Percentiles rank a stretch among this genome's conserved stretches.
These are phyloP conservation scores for Penicillium antarcticum DNA, from an alignment of 495 filamentous ascomycete genomes.

Conservation along the genomic window DNA sequence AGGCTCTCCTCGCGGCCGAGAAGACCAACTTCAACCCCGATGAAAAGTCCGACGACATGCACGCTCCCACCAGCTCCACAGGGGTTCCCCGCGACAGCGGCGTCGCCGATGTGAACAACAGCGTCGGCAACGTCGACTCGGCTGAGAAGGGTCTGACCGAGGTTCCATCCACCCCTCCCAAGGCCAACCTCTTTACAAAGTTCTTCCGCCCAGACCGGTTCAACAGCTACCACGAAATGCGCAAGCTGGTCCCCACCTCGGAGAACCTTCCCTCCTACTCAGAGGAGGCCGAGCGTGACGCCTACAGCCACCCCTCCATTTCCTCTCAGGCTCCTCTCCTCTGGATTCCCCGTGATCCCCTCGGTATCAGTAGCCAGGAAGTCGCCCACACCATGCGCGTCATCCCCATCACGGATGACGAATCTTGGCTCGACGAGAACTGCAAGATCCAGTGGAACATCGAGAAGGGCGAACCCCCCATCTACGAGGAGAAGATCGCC, in stretches of 20 bases:
- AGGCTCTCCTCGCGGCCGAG: slow-evolving; percentile 51
- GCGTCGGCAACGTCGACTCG: slow-evolving; percentile 30
- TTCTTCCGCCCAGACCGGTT: slow-evolving; percentile 80
- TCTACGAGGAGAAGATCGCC: slow-evolving; percentile 69
- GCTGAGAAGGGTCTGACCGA: slow-evolving; percentile 34
- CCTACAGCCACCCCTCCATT: slow-evolving; percentile 76
- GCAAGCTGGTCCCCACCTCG: slow-evolving; percentile 64
- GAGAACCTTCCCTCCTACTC: slow-evolving; percentile 51
- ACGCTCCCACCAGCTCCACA: slow-evolving; percentile 17
- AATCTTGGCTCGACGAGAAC: slow-evolving; percentile 75
- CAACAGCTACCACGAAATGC: slow-evolving; percentile 66
- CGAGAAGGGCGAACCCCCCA: slow-evolving; percentile 68
- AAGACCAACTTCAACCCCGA: slow-evolving; percentile 22
- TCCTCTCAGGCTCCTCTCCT: slow-evolving; percentile 62
- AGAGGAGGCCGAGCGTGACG: slow-evolving; percentile 58
- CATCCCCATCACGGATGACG: slow-evolving; percentile 81
- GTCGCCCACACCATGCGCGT: slow-evolving; percentile 65
- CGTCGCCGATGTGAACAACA: slow-evolving; percentile 26
- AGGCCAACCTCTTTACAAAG: slow-evolving; percentile 58
- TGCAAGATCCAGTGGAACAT: slow-evolving; percentile 73
- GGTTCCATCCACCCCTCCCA: slow-evolving; percentile 28
- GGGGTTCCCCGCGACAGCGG: slow-evolving; percentile 9
- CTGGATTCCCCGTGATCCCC: slow-evolving; percentile 78
- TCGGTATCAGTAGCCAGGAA: slow-evolving; percentile 77
- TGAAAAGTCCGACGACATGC: slow-evolving; percentile 15